Percentiles rank a stretch among this genome's conserved stretches.
phyloP scores from a whole-genome alignment of 2,329 filamentous ascomycete species.

The Aspergillus sp. region DNA sequence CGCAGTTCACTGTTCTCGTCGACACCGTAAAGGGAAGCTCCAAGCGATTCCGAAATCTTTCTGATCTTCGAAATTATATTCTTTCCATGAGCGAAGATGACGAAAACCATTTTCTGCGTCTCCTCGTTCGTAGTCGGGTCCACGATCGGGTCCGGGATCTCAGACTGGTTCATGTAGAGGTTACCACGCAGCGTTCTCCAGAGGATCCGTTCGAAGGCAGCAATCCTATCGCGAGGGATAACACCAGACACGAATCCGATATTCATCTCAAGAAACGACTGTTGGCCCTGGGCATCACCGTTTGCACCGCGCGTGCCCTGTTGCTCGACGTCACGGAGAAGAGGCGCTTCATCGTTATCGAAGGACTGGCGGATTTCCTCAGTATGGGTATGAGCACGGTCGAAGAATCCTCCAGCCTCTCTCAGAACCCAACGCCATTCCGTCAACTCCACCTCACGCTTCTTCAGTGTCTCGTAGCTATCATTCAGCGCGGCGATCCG shows the following conservation, averaged over 20 bases:
- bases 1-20: constrained; percentile 96
- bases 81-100: constrained; percentile 98
- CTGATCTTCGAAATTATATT: constrained; percentile 98
- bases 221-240: constrained; percentile 88
- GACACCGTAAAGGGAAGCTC: constrained; percentile 92
- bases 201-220: constrained; percentile 92
- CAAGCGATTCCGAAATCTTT: constrained; percentile 97
- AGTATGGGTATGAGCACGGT: constrained; percentile 90
- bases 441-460: constrained; percentile 91
- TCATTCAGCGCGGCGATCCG: constrained; percentile 90
- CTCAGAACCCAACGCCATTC: constrained; percentile 98
- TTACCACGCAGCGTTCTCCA: constrained; percentile 98
- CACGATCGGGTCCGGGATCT: constrained; percentile 90
- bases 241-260: constrained; percentile 98
- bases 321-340: constrained; percentile 90
- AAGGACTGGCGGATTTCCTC: constrained; percentile 93
- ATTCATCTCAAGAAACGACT: constrained; percentile 95
- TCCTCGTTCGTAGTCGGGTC: constrained; percentile 91
- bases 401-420: constrained; percentile 96
- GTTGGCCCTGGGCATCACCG: constrained; percentile 64
- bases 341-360: constrained; percentile 83
- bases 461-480: constrained; percentile 98
- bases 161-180: constrained; percentile 99
- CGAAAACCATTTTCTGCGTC: constrained; percentile 96
- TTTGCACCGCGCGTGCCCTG: constrained; percentile 62